A percentile compares a stretch with the other conserved stretches of the same genome.
Evolutionary conservation across 1,284 basidiomycete species (phyloP).

Genomic region (Boletus calvinii): DNA sequence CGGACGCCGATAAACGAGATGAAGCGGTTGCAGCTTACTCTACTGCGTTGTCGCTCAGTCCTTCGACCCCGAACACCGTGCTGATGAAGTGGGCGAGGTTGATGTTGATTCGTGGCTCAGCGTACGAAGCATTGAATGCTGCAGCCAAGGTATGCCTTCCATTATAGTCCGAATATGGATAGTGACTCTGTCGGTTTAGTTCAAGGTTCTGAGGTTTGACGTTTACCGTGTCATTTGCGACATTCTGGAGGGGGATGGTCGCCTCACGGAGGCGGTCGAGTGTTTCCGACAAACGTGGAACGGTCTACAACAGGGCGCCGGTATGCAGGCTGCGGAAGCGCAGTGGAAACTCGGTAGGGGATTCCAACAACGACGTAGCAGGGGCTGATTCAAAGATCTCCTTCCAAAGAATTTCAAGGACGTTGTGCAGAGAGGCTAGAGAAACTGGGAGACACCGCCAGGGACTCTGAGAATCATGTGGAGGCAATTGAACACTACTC

Average conservation of each 20-base stretch:
- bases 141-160: background rate
- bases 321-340: background rate
- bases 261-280: background rate
- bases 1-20: background rate
- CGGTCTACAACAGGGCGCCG: background rate
- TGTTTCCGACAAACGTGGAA: background rate
- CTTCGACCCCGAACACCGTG: background rate
- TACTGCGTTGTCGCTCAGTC: slow-evolving; percentile 1
- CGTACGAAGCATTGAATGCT: background rate
- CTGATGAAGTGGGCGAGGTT: slow-evolving; percentile 8
- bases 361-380: too few species aligned
- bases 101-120: background rate
- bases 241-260: background rate
- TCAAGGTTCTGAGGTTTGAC: background rate
- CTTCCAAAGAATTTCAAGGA: slow-evolving; percentile 3
- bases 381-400: fast-evolving
- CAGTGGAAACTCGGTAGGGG: background rate
- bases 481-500: slow-evolving; percentile 1
- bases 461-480: background rate
- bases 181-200: background rate
- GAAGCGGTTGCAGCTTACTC: slow-evolving; percentile 10
- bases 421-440: background rate
- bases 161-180: background rate
- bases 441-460: background rate
- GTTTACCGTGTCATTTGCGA: background rate